phyloP scores from a whole-genome alignment of 2,329 filamentous ascomycete species.

The Fusarium liriodendri region DNA sequence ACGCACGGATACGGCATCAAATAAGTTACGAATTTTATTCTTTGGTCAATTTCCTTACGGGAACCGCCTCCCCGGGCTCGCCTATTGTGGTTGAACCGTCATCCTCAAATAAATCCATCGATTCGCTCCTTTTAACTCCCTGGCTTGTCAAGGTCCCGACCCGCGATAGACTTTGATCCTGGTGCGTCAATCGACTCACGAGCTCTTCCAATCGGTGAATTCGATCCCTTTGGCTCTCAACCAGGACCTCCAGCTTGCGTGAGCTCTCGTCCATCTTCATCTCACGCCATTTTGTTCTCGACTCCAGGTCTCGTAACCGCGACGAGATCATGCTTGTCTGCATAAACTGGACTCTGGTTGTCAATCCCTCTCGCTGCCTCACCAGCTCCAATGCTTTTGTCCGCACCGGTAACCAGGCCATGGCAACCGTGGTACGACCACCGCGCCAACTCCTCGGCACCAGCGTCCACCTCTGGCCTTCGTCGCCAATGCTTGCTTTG shows the following conservation, averaged over 20 bases:
- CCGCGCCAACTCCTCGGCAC: conserved; percentile 53
- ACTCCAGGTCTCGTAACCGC: conserved; percentile 52
- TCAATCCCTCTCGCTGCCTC: conserved; percentile 58
- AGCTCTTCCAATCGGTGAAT: conserved; percentile 37
- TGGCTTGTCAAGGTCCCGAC: conserved; percentile 21
- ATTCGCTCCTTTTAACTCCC: conserved; percentile 17
- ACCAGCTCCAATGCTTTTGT: conserved; percentile 59
- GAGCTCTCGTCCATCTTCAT: conserved; percentile 44
- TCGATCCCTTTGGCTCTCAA: conserved; percentile 41
- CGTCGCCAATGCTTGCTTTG: conserved; percentile 34
- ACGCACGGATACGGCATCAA: conserved; percentile 60
- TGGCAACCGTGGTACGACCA: conserved; percentile 51
- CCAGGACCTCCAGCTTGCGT: conserved; percentile 36
- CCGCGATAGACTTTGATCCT: conserved; percentile 23
- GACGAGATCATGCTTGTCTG: conserved; percentile 62
- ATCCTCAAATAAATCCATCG: conserved; percentile 11
- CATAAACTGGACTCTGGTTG: conserved; percentile 58
- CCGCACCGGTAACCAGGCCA: conserved; percentile 58
- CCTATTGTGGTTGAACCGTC: conserved; percentile 7
- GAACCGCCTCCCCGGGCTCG: conserved; percentile 3
- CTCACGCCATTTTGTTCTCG: conserved; percentile 46
- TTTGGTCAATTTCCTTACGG: neutral
- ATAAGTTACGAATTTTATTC: conserved; percentile 21
- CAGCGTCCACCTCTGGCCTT: conserved; percentile 50
- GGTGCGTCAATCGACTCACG: conserved; percentile 24